A percentile compares a stretch with the other conserved stretches of the same genome.
Conservation (phyloP, 495 filamentous ascomycete genomes). For the Baudoinia panamericana region DNA sequence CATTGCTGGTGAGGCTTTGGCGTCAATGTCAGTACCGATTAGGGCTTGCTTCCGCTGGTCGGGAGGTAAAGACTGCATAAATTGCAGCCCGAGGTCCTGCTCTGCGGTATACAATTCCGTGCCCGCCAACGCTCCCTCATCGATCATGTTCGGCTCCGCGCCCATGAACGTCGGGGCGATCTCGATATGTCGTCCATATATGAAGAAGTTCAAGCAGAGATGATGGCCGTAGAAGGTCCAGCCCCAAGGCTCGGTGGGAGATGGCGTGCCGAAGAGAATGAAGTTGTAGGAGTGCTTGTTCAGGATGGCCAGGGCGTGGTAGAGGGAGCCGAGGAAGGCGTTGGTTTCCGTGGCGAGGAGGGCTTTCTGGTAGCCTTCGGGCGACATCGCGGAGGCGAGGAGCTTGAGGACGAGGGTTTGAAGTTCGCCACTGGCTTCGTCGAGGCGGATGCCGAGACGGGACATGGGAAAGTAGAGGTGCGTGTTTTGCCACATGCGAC, state of each 20-base stretch:
- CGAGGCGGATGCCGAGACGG: slow-evolving; percentile 47
- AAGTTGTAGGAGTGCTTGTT: slow-evolving; percentile 69
- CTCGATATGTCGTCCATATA: slow-evolving; percentile 46
- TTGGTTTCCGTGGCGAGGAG: slow-evolving; percentile 59
- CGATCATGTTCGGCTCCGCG: slow-evolving; percentile 62
- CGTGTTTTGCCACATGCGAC: slow-evolving; percentile 62
- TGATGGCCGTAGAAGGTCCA: slow-evolving; percentile 67
- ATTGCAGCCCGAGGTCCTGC: slow-evolving; percentile 43
- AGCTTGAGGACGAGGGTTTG: slow-evolving; percentile 40
- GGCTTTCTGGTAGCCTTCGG: slow-evolving; percentile 58
- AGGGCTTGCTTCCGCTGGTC: slow-evolving; percentile 38
- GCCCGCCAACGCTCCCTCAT: slow-evolving; percentile 45
- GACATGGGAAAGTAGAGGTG: slow-evolving; percentile 41
- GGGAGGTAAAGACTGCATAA: slow-evolving; percentile 50
- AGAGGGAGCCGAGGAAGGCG: slow-evolving; percentile 59
- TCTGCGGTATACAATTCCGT: slow-evolving; percentile 52
- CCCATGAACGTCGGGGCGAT: slow-evolving; percentile 61
- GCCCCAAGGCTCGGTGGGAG: slow-evolving; percentile 46
- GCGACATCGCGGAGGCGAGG: slow-evolving; percentile 44
- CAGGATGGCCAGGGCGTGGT: slow-evolving; percentile 44
- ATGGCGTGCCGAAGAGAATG: slow-evolving; percentile 44
- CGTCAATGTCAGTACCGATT: slow-evolving; percentile 18
- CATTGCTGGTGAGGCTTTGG: neutral
- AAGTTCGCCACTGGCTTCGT: slow-evolving; percentile 36
- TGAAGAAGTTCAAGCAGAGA: slow-evolving; percentile 53